phyloP scores from a whole-genome alignment of 2,329 filamentous ascomycete genomes.

The Sarocladium brachiariae region DNA sequence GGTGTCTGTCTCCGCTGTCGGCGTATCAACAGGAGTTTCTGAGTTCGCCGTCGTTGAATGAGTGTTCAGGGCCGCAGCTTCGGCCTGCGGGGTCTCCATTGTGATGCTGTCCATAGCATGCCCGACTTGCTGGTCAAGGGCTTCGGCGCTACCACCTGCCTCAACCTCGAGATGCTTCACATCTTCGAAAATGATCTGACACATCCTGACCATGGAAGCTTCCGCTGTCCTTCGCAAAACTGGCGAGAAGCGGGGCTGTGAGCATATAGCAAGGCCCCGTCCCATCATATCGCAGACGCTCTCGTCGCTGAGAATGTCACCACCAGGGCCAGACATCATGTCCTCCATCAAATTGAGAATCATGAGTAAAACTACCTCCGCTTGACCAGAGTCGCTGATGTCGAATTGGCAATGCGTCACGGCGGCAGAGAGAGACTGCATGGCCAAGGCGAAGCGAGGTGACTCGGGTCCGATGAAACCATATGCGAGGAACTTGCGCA shows the following conservation, averaged over 20 bases:
- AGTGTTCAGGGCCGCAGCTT: constrained; percentile 9
- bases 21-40: constrained; percentile 9
- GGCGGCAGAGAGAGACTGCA: constrained; percentile 90
- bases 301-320: constrained; percentile 90
- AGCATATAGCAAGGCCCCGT: constrained; percentile 93
- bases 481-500: constrained; percentile 95
- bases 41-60: constrained; percentile 8
- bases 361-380: constrained; percentile 89
- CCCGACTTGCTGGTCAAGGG: constrained; percentile 58
- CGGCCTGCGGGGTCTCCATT: constrained; percentile 47
- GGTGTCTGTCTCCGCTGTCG: neutral
- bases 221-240: constrained; percentile 86
- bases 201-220: constrained; percentile 98
- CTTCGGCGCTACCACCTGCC: constrained; percentile 58
- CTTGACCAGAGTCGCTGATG: constrained; percentile 87
- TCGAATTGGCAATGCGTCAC: constrained; percentile 98
- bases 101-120: constrained; percentile 69
- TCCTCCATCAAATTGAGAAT: constrained; percentile 97
- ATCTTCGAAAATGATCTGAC: constrained; percentile 93
- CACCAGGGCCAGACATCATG: constrained; percentile 91
- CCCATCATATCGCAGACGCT: constrained; percentile 99
- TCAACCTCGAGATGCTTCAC: constrained; percentile 81
- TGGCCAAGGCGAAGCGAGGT: constrained; percentile 81
- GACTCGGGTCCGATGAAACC: constrained; percentile 80
- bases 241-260: constrained; percentile 84